Percentiles rank a stretch among this genome's conserved stretches.
Evolutionary conservation across 148 eudicot genomes (phyloP).

Genomic region (Talinum fruticosum): DNA sequence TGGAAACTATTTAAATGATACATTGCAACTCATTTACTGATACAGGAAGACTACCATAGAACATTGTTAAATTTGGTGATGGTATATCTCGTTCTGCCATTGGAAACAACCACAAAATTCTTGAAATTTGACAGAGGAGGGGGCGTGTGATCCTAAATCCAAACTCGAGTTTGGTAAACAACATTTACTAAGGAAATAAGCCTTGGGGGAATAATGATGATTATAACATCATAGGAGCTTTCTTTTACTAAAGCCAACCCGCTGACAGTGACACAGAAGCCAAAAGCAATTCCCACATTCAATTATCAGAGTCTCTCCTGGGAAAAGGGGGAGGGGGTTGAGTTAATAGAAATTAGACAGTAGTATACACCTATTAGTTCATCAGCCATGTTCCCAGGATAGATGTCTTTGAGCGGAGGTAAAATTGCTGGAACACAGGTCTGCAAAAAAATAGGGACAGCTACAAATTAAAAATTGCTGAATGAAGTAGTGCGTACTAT

Average conservation of each 20-base stretch:
- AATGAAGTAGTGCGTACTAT: neutral
- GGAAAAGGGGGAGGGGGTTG: neutral
- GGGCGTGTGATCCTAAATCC: neutral
- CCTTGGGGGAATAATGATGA: neutral
- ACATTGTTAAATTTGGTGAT: neutral
- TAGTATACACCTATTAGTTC: conserved; percentile 64
- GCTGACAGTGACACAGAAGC: neutral
- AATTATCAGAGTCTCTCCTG: neutral
- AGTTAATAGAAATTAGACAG: conserved; percentile 4
- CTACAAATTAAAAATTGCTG: conserved; percentile 12
- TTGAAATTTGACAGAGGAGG: neutral
- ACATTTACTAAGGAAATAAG: neutral
- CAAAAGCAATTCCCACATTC: neutral
- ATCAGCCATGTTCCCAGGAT: conserved; percentile 80
- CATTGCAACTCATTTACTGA: neutral
- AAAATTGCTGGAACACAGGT: conserved; percentile 83
- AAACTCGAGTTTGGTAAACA: neutral
- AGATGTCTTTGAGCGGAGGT: conserved; percentile 86
- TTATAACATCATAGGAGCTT: neutral
- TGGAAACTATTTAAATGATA: neutral
- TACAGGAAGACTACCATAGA: neutral
- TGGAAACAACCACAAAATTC: neutral
- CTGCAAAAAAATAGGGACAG: conserved; percentile 44
- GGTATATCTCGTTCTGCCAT: neutral
- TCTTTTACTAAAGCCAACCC: neutral